Base-by-base conservation (phyloP, 257 asterid species). In the Solanum appendiculatum region DNA sequence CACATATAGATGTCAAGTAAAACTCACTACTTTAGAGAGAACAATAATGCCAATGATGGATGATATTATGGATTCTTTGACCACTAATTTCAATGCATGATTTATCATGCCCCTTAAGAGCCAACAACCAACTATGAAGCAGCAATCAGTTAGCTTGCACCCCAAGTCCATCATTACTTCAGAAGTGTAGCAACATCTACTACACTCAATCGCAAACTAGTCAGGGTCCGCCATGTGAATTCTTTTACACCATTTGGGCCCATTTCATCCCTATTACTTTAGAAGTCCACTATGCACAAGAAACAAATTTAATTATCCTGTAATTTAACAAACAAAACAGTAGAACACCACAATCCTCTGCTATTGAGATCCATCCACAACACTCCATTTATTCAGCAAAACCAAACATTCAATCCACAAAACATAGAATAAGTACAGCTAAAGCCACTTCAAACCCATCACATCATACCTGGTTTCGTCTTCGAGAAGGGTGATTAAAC, bases 401-500 rank as follows among this genome's bases (percentile, higher is more conserved):
- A 44, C 6, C 40, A 44, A 27, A 44, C 60, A 78, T 48, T 44
- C 84, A 78, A 78, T 78, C 63, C 25, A 29, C 18, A 48, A 81
- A 48, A 80, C 42, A 80, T 29, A 46, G 40, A 80, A 48, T 80
- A 80, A 80, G 66, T 34, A 29, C 37, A 48, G 18, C 40, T 46
- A 46, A 81, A 81, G 39, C 25, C 25, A 18, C 25, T 78, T 44
- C 16, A 78, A 78, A 25, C 15, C 64, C 84, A 78, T 78, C n/a
- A 44, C 72, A 27, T 21, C 25, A 3, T 86, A 89, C 89, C 91
- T 80, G 90, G 25, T 72, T 83, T 23, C 56, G 58, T 68, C 58
- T 85, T 51, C 23, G 88, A 21, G n/a, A 74, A 7, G 94, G 93
- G 81, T 92, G 94, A 88, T 89, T 92, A 87, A 83, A 88, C 87